A percentile compares a stretch with the other conserved stretches of the same genome.
Evolutionary conservation across 148 eudicot genomes (phyloP).

Genomic region (Heliosperma pusillum): DNA sequence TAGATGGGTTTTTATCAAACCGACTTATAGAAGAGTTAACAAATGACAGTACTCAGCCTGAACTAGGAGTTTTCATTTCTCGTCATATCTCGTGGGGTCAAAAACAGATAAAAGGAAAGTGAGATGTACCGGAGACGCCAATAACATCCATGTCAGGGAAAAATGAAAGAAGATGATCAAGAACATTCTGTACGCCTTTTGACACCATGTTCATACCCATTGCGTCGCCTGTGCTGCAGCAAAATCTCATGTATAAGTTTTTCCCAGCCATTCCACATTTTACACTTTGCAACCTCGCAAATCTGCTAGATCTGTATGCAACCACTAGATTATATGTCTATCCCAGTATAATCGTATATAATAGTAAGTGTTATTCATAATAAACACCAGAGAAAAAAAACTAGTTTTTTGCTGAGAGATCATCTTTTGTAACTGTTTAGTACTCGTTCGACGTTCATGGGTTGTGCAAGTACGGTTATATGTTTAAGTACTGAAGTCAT

Average conservation of each 20-base stretch:
- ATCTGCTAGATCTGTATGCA: constrained; percentile 50
- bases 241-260: constrained; percentile 64
- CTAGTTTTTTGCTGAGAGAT: too few relatives aligned
- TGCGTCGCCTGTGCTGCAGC: constrained; percentile 72
- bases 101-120: neutral
- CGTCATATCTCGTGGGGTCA: neutral
- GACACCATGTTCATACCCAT: constrained; percentile 88
- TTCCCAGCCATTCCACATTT: constrained; percentile 67
- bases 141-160: constrained; percentile 83
- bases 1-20: neutral
- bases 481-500: too few relatives aligned
- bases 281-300: constrained; percentile 54
- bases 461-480: too few relatives aligned
- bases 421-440: too few relatives aligned
- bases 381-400: too few relatives aligned
- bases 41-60: neutral
- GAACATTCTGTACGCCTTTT: constrained; percentile 61
- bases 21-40: neutral
- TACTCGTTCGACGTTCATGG: too few relatives aligned
- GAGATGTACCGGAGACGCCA: constrained; percentile 55
- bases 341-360: too few relatives aligned
- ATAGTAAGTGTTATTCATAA: too few relatives aligned
- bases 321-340: neutral
- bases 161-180: constrained; percentile 48
- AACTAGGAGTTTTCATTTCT: neutral